Conservation (phyloP, 179 eudicot species). For the Spinacia oleracea region DNA sequence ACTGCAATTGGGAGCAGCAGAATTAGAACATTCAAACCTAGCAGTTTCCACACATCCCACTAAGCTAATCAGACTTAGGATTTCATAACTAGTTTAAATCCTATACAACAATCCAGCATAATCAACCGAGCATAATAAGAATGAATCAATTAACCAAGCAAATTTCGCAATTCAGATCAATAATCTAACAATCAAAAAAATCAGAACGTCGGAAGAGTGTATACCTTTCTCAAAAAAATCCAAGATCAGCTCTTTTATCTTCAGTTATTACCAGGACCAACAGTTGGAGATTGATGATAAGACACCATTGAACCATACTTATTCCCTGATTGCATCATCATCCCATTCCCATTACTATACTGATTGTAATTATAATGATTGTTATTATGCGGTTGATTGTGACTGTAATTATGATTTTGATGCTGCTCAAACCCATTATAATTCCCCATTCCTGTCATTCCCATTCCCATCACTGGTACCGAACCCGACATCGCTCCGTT, state of each 20-base stretch:
- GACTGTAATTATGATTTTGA: slow-evolving; percentile 31
- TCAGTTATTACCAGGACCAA: slow-evolving; percentile 46
- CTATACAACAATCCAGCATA: not conserved
- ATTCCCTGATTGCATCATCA: slow-evolving; percentile 51
- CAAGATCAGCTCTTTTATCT: not conserved
- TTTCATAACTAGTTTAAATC: not conserved
- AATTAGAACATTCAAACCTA: not conserved
- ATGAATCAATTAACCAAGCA: slow-evolving; percentile 5
- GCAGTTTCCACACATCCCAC: not conserved
- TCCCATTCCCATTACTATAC: slow-evolving; percentile 18
- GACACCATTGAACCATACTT: slow-evolving; percentile 40
- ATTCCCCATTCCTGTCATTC: slow-evolving; percentile 35
- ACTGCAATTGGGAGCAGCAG: not conserved
- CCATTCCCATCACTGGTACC: slow-evolving; percentile 50
- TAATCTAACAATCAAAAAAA: not conserved
- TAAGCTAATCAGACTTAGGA: not conserved
- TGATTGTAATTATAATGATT: slow-evolving; percentile 9
- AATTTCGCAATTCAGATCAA: not conserved
- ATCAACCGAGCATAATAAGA: not conserved
- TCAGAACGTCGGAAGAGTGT: not conserved
- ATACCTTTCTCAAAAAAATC: slow-evolving; percentile 20
- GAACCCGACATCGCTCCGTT: slow-evolving; percentile 35
- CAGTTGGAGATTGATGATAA: slow-evolving; percentile 38
- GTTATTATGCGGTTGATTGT: slow-evolving; percentile 18
- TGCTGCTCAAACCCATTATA: slow-evolving; percentile 41